These are phyloP conservation scores for sorghum (Sorghum bicolor) DNA, from an alignment of 176 grass and related monocot species.

Conservation along the genomic window DNA sequence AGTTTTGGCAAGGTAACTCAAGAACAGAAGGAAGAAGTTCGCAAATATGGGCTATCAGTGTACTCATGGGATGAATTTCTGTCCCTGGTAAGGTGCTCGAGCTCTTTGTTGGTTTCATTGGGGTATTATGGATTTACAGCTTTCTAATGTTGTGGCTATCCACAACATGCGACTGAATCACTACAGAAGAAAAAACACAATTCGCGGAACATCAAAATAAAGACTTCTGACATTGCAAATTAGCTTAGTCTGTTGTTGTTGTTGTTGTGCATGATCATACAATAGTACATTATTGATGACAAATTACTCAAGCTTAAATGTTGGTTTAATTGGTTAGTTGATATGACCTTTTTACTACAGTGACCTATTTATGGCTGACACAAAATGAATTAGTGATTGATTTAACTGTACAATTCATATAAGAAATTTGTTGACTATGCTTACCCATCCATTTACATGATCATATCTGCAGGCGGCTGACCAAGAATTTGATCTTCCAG, in stretches of 20 bases:
- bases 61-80: slow-evolving; percentile 76
- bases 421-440: slow-evolving; percentile 10
- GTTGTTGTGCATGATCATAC: slow-evolving; percentile 6
- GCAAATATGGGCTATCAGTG: slow-evolving; percentile 50
- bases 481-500: slow-evolving; percentile 74
- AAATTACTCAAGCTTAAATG: background rate
- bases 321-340: slow-evolving; percentile 9
- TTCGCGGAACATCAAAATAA: background rate
- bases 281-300: background rate
- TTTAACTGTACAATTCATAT: slow-evolving; percentile 9
- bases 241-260: background rate
- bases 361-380: background rate
- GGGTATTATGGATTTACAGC: background rate
- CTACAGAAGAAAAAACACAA: slow-evolving; percentile 11
- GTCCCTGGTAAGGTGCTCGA: slow-evolving; percentile 56
- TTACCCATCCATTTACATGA: background rate
- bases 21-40: slow-evolving; percentile 70
- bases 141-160: background rate
- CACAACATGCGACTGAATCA: background rate
- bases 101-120: background rate
- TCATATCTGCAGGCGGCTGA: slow-evolving; percentile 45
- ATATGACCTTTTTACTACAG: slow-evolving; percentile 14
- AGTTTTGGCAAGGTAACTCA: slow-evolving; percentile 69
- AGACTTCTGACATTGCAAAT: background rate
- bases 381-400: background rate